Conservation (phyloP, 1,284 basidiomycete species). For the Tetrapyrgos nigripes region DNA sequence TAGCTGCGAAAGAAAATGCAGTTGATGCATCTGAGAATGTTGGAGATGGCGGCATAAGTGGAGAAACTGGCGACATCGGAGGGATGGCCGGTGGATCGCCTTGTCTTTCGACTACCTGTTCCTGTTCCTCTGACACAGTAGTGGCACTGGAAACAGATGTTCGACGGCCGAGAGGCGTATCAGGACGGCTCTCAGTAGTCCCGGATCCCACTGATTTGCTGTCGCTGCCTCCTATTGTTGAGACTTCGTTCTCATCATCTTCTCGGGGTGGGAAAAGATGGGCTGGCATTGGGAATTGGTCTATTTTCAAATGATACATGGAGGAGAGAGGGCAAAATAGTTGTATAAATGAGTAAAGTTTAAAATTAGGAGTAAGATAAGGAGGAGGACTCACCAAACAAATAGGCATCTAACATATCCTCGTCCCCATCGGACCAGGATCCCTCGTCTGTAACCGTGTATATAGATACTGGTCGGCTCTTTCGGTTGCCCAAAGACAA, state of each 20-base stretch:
- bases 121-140: constrained; percentile 19
- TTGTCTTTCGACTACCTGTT: too few species aligned
- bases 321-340: too few species aligned
- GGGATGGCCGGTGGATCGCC: constrained; percentile 14
- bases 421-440: constrained; percentile 51
- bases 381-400: constrained; percentile 44
- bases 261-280: constrained; percentile 25
- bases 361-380: not conserved
- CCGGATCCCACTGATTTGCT: not conserved
- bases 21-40: constrained; percentile 30
- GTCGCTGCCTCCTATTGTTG: not conserved
- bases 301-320: constrained; percentile 31
- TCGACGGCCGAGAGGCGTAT: constrained; percentile 30
- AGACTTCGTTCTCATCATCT: not conserved
- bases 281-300: constrained; percentile 44
- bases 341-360: too few species aligned
- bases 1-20: constrained; percentile 30
- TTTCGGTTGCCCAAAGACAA: constrained; percentile 17
- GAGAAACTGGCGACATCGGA: constrained; percentile 16
- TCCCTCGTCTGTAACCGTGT: constrained; percentile 40
- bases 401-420: constrained; percentile 53
- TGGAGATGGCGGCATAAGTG: constrained; percentile 8
- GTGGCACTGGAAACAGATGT: not conserved
- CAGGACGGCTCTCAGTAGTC: constrained; percentile 28
- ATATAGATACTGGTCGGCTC: constrained; percentile 43